Conservation (phyloP, 805 yeast species). For the Saturnispora saitoi region DNA sequence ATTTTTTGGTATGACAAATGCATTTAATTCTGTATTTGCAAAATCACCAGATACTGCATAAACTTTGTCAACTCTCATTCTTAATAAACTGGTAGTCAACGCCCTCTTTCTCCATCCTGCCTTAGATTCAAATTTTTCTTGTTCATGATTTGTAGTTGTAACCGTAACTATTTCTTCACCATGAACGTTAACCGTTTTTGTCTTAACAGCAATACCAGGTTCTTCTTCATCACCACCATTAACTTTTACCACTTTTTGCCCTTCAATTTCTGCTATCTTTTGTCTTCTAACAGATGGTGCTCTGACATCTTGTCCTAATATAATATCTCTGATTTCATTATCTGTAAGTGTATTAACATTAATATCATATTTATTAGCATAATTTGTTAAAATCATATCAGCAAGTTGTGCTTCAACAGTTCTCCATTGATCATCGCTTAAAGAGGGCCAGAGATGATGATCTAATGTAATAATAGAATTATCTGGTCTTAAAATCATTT, state of each 20-base stretch:
- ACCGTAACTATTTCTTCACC: slow-evolving; percentile 96
- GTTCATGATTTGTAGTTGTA: slow-evolving; percentile 84
- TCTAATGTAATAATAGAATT: slow-evolving; percentile 57
- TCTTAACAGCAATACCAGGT: slow-evolving; percentile 59
- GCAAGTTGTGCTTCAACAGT: slow-evolving; percentile 80
- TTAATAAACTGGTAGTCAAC: slow-evolving; percentile 63
- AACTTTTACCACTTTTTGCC: slow-evolving; percentile 32
- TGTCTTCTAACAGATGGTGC: slow-evolving; percentile 87
- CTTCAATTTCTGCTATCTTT: slow-evolving; percentile 68
- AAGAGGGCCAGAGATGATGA: slow-evolving; percentile 91
- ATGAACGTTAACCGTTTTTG: slow-evolving; percentile 81
- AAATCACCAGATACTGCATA: slow-evolving; percentile 62
- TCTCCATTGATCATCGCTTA: slow-evolving; percentile 85
- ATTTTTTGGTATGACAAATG: slow-evolving; percentile 79
- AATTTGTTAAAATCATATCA: slow-evolving; percentile 79
- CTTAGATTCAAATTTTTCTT: slow-evolving; percentile 69
- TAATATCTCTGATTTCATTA: slow-evolving; percentile 86
- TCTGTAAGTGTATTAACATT: slow-evolving; percentile 84
- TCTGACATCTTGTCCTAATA: slow-evolving; percentile 85
- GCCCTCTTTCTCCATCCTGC: slow-evolving; percentile 91
- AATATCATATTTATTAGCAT: slow-evolving; percentile 76
- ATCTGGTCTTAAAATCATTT: slow-evolving; percentile 68
- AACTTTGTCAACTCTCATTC: slow-evolving; percentile 65
- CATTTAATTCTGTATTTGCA: slow-evolving; percentile 43
- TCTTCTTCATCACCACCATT: slow-evolving; percentile 33